Base-by-base conservation (phyloP, 768 basidiomycete genomes). In the Amylocystis lapponica region DNA sequence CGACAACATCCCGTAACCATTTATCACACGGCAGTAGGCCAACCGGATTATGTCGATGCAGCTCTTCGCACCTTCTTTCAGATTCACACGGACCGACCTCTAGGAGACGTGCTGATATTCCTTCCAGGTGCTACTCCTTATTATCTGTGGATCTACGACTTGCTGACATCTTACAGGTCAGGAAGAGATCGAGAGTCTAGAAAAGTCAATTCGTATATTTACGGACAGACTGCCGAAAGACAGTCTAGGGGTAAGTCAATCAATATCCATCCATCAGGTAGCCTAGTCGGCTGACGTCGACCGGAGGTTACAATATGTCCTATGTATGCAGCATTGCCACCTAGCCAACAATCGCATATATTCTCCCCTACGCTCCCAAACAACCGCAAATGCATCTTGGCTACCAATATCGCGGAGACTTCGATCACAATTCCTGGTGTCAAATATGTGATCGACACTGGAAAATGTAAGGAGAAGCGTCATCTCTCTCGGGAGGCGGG, bases 331-430 rank as follows among this genome's bases (percentile, higher is more conserved):
- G 80, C 89, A 5, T 79, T 97, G 49, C 81, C 89, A 7, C 76
- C 83, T 20, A 67, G 71, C 10, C 79, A 86, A 49, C 93, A 96
- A 64, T 65, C 78, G 33, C 80, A 79, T 57, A 88, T 88, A 36
- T 98, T 98, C 63, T 57, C 64, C 0, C 66, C 79, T 1, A 65
- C 87, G 0, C 79, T 85, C 12, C 58, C 76, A 1, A 74, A 79
- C 40, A 78, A 76, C 2, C 79, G 96, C 44, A 94, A 97, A 64
- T 87, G 93, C 64, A 91, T 99, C 49, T 71, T 99, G 29, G 86
- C 96, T 2, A 99, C 96, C 14, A 99, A 98, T 63, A 94, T 99
- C 46, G 96, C 96, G 10, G 96, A 99, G 64, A 98, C 96, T 0
- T 90, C 87, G 11, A 91, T 99, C 59, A 98, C 96, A 12, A 96